Evolutionary conservation across 345 rosid species (phyloP).

Genomic region (Euphorbia lathyris): DNA sequence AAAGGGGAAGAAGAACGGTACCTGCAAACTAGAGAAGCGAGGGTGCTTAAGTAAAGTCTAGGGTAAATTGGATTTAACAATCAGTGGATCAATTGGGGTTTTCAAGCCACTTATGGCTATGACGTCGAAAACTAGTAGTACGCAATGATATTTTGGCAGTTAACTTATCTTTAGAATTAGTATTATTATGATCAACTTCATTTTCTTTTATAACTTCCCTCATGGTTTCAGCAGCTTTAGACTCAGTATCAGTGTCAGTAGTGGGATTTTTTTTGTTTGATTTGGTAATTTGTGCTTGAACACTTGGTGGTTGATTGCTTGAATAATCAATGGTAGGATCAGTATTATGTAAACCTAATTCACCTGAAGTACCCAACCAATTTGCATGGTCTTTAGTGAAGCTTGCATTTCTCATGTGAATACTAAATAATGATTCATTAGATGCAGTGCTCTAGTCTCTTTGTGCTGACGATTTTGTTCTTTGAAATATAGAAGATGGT

Average conservation of each 20-base stretch:
- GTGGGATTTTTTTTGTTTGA: conserved; percentile 30
- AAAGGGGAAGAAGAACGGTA: too few relatives aligned
- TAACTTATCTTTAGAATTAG: conserved; percentile 16
- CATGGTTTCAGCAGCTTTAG: conserved; percentile 57
- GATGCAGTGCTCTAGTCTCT: conserved; percentile 76
- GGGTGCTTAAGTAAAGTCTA: too few relatives aligned
- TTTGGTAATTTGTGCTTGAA: conserved; percentile 18
- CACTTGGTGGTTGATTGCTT: conserved; percentile 22
- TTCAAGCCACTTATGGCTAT: too few relatives aligned
- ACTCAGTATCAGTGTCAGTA: conserved; percentile 38
- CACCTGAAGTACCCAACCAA: conserved; percentile 52
- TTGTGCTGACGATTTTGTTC: conserved; percentile 45
- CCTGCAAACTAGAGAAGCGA: too few relatives aligned
- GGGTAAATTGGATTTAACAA: too few relatives aligned
- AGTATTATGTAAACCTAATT: conserved; percentile 27
- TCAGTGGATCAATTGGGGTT: too few relatives aligned
- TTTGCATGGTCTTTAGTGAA: conserved; percentile 40
- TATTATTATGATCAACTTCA: conserved; percentile 21
- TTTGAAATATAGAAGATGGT: conserved; percentile 58
- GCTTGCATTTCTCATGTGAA: conserved; percentile 66
- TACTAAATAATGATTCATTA: conserved; percentile 77
- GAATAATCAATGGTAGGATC: conserved; percentile 23
- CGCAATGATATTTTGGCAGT: not conserved
- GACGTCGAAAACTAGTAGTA: conserved; percentile 27
- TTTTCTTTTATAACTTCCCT: conserved; percentile 51